phyloP scores from a whole-genome alignment of 495 filamentous ascomycete genomes.

The Tuber melanosporum region DNA sequence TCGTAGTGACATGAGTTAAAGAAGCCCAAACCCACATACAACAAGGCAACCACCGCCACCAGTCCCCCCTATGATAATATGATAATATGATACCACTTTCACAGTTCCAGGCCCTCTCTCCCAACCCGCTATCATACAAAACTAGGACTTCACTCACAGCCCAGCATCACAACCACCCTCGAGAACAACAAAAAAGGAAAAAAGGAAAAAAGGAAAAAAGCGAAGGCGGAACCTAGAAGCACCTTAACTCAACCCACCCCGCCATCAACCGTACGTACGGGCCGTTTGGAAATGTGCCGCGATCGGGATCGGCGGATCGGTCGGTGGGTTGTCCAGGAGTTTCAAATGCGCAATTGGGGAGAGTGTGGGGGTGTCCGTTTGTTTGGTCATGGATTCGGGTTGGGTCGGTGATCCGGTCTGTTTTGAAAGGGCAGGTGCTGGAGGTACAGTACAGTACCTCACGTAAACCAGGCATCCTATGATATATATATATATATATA shows the following conservation, averaged over 20 bases:
- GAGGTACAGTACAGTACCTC: no score
- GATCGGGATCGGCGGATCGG: slow-evolving; percentile 2
- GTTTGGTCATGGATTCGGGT: background rate
- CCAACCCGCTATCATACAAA: no score
- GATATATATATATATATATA: no score
- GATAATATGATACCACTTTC: no score
- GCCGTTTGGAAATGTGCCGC: slow-evolving; percentile 3
- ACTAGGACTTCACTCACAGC: background rate
- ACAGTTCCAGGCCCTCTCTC: no score
- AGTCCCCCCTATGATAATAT: no score
- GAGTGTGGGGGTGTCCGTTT: background rate
- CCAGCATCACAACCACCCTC: background rate
- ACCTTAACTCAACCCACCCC: background rate
- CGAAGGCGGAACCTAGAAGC: background rate
- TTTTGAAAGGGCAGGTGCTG: background rate
- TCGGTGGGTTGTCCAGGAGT: background rate
- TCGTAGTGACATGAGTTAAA: no score
- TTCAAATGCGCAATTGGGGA: background rate
- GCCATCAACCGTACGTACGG: background rate
- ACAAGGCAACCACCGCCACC: background rate
- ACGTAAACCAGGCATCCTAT: no score
- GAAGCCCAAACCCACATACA: no score
- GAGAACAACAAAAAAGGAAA: background rate
- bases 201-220: background rate
- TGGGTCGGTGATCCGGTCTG: background rate